phyloP scores from a whole-genome alignment of 768 basidiomycete species.

The Gymnopilus dilepis region DNA sequence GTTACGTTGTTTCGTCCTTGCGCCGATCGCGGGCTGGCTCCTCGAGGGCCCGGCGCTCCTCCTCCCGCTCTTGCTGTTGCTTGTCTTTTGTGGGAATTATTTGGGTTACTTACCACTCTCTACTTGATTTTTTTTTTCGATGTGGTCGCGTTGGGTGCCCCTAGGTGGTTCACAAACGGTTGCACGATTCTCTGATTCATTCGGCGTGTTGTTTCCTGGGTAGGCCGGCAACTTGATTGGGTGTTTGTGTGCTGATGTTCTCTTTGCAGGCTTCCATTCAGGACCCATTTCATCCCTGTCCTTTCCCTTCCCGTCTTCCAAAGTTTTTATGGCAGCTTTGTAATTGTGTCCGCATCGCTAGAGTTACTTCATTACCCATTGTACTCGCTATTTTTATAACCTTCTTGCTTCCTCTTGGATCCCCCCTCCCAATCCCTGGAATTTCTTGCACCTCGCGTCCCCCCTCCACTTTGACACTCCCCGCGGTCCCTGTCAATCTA shows the following conservation, averaged over 20 bases:
- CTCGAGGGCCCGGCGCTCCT: slow-evolving; percentile 19
- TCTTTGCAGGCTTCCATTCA: not conserved
- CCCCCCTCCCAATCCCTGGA: not conserved
- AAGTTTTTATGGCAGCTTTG: not conserved
- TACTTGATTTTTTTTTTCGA: slow-evolving; percentile 27
- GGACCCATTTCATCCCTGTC: not conserved
- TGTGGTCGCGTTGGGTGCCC: slow-evolving; percentile 13
- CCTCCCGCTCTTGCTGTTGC: slow-evolving; percentile 21
- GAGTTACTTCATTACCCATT: not conserved
- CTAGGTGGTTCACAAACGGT: slow-evolving; percentile 79
- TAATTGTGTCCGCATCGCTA: not conserved
- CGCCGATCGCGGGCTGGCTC: slow-evolving; percentile 20
- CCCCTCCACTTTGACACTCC: not conserved
- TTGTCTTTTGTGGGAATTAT: slow-evolving; percentile 5
- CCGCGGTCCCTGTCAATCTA: not conserved
- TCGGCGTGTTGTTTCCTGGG: slow-evolving; percentile 14
- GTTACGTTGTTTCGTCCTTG: slow-evolving; percentile 29
- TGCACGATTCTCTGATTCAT: slow-evolving; percentile 54
- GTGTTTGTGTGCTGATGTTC: not conserved
- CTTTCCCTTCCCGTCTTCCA: not conserved
- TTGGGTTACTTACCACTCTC: slow-evolving; percentile 30
- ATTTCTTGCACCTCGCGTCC: not conserved
- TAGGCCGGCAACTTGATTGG: slow-evolving; percentile 3
- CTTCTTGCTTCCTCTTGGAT: not conserved
- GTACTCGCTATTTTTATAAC: not conserved